A percentile compares a stretch with the other conserved stretches of the same genome.
These are phyloP conservation scores for Toxicodendron radicans DNA, from an alignment of 345 rosid genomes.

Conservation along the genomic window DNA sequence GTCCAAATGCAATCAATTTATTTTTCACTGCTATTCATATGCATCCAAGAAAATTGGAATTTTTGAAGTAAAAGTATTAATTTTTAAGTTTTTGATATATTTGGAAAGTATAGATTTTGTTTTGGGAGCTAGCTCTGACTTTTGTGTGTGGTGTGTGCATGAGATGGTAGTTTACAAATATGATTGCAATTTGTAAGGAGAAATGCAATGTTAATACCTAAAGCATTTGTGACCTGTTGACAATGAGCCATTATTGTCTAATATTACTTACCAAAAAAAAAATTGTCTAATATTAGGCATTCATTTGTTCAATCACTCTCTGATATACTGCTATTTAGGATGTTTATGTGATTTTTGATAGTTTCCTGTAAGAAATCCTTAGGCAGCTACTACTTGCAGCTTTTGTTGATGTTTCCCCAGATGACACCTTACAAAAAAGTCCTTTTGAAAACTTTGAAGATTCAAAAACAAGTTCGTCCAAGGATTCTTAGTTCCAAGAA, in stretches of 20 bases:
- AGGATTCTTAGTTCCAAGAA: conserved; percentile 47
- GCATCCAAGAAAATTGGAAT: not conserved
- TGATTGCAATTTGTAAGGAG: too few species aligned
- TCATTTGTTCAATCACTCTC: not conserved
- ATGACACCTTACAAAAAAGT: conserved; percentile 62
- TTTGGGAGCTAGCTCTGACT: too few species aligned
- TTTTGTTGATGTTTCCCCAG: conserved; percentile 78
- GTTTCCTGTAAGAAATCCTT: too few species aligned
- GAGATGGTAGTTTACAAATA: too few species aligned
- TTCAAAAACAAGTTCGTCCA: conserved; percentile 47
- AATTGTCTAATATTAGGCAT: not conserved
- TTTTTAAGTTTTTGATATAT: not conserved
- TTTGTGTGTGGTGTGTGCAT: too few species aligned
- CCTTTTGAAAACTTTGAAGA: conserved; percentile 68
- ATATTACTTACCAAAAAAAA: too few species aligned
- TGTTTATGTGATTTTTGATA: conserved; percentile 9
- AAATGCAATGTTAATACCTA: too few species aligned
- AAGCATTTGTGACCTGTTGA: not conserved
- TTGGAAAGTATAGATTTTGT: not conserved
- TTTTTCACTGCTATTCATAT: too few species aligned
- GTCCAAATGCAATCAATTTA: not conserved
- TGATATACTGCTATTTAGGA: not conserved
- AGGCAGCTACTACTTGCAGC: too few species aligned
- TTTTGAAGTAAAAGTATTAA: not conserved
- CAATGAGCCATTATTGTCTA: not conserved